Percentiles rank a stretch among this genome's conserved stretches.
Conservation (phyloP, 768 basidiomycete species). For the Tubosaeta sp. region DNA sequence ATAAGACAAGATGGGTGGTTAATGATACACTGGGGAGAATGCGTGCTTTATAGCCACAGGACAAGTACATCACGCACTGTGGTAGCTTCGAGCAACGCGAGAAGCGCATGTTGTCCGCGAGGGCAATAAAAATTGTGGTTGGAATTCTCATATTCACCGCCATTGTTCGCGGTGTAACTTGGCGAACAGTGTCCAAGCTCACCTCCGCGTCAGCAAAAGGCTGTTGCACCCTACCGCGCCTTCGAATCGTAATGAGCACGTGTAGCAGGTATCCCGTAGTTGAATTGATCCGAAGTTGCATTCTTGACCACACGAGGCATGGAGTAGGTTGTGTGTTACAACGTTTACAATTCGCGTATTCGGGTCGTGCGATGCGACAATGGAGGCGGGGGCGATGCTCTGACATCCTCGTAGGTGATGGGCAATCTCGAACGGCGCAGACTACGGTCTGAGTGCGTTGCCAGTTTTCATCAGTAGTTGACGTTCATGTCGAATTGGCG, state of each 20-base stretch:
- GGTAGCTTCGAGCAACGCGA: conserved; percentile 23
- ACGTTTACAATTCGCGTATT: neutral
- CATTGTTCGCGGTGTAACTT: conserved; percentile 9
- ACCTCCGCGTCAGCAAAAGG: conserved; percentile 13
- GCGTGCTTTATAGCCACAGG: conserved; percentile 26
- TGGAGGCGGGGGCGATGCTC: neutral
- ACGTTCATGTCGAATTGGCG: too few relatives aligned
- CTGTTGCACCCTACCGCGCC: conserved; percentile 14
- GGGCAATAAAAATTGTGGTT: conserved; percentile 18
- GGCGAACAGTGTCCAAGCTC: conserved; percentile 1
- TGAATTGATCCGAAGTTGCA: conserved; percentile 18
- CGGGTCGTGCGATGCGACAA: conserved; percentile 1
- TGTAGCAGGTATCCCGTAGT: conserved; percentile 3
- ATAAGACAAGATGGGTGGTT: conserved; percentile 46
- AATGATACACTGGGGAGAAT: conserved; percentile 3
- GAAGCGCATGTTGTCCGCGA: conserved; percentile 29
- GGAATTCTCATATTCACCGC: conserved; percentile 5
- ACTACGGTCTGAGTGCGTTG: too few relatives aligned
- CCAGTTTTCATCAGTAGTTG: too few relatives aligned
- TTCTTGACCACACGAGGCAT: conserved; percentile 16
- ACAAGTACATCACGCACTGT: conserved; percentile 8
- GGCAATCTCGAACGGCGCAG: too few relatives aligned
- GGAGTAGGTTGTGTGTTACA: neutral
- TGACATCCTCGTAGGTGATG: neutral
- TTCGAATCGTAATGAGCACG: conserved; percentile 12